phyloP scores from a whole-genome alignment of 352 stramenopile species.

The Achlya hypogyna region DNA sequence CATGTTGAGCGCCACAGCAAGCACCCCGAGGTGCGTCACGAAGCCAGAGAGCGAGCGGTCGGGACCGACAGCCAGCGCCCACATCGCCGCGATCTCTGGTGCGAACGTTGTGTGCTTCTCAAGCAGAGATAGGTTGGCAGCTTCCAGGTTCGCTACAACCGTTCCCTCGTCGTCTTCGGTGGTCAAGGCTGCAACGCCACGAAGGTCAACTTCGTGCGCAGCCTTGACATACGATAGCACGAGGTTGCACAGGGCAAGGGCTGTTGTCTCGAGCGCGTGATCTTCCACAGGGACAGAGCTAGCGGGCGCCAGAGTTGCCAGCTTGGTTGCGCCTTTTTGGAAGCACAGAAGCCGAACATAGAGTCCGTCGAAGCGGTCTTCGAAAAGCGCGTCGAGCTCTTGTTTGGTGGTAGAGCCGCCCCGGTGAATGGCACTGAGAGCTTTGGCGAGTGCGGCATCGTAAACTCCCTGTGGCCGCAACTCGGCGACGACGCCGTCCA shows the following conservation, averaged over 20 bases:
- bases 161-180: background rate
- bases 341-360: constrained; percentile 37
- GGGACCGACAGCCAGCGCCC: constrained; percentile 54
- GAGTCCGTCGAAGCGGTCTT: constrained; percentile 64
- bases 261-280: constrained; percentile 41
- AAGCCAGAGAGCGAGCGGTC: constrained; percentile 55
- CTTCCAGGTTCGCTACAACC: constrained; percentile 33
- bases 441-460: constrained; percentile 34
- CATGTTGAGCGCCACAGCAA: constrained; percentile 59
- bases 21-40: constrained; percentile 38
- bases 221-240: constrained; percentile 59
- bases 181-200: constrained; percentile 35
- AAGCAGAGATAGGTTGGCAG: constrained; percentile 55
- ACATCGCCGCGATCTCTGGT: constrained; percentile 47
- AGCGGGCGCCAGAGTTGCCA: constrained; percentile 45
- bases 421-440: constrained; percentile 53
- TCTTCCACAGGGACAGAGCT: constrained; percentile 38
- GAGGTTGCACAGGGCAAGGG: constrained; percentile 41
- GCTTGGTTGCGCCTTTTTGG: constrained; percentile 65
- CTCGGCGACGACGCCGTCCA: constrained; percentile 39
- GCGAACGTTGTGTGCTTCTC: constrained; percentile 45
- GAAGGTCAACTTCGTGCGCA: constrained; percentile 47
- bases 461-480: constrained; percentile 47
- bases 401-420: constrained; percentile 62
- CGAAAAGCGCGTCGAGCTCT: constrained; percentile 61